Evolutionary conservation across 352 stramenopile species (phyloP).

Genomic region (Globisporangium radiosum): DNA sequence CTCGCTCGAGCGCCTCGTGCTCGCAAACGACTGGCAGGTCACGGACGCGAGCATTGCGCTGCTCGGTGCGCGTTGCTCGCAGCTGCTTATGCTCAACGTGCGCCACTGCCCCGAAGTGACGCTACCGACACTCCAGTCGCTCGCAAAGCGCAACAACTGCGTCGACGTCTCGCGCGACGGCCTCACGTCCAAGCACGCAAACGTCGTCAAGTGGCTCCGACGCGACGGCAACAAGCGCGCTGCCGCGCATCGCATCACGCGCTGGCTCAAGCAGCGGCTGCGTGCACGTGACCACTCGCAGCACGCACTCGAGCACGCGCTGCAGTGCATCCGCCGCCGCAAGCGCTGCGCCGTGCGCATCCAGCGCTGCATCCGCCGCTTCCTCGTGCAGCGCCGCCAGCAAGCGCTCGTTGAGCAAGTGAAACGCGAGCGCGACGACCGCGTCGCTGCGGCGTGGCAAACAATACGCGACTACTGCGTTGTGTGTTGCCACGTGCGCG

Average conservation of each 20-base stretch:
- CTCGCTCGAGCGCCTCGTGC: conserved; percentile 38
- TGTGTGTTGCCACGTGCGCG: conserved; percentile 22
- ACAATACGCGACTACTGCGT: conserved; percentile 26
- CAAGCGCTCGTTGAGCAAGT: conserved; percentile 19
- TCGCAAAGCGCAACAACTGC: conserved; percentile 34
- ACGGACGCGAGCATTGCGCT: conserved; percentile 38
- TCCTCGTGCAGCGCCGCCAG: conserved; percentile 17
- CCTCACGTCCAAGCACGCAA: conserved; percentile 42
- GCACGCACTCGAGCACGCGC: conserved; percentile 34
- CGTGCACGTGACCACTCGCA: conserved; percentile 27
- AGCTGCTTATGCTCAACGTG: conserved; percentile 38
- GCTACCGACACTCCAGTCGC: conserved; percentile 21
- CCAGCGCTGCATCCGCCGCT: conserved; percentile 46
- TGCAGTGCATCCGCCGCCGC: conserved; percentile 35
- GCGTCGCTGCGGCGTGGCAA: conserved; percentile 20
- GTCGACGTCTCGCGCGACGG: conserved; percentile 30
- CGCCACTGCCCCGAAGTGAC: conserved; percentile 65
- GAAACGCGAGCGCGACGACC: conserved; percentile 17
- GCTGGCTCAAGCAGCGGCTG: conserved; percentile 32
- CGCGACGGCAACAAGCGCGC: conserved; percentile 20
- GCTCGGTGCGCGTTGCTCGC: conserved; percentile 18
- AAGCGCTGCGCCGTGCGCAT: conserved; percentile 34
- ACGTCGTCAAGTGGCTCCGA: conserved; percentile 37
- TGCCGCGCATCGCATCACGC: conserved; percentile 32
- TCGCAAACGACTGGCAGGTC: conserved; percentile 72